Evolutionary conservation across 371 early-diverging fungal genomes (phyloP).

Genomic region (Mucor piriformis): DNA sequence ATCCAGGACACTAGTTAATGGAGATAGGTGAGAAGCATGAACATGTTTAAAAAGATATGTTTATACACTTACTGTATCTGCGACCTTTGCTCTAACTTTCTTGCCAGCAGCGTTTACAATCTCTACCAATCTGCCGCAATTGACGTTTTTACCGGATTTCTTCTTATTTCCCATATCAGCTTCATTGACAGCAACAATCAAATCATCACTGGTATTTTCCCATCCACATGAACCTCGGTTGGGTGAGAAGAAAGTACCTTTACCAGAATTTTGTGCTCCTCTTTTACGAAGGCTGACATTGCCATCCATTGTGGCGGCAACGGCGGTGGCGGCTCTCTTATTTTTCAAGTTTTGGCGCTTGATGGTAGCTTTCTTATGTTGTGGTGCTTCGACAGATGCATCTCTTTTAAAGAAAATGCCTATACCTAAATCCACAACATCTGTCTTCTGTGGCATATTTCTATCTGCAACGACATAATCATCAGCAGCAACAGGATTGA

Average conservation of each 20-base stretch:
- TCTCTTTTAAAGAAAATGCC: too few relatives aligned
- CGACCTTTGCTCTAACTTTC: constrained; percentile 37
- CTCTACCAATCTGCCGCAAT: constrained; percentile 50
- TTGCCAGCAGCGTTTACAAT: constrained; percentile 44
- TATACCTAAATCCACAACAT: background rate
- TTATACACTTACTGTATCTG: constrained; percentile 28
- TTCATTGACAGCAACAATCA: constrained; percentile 40
- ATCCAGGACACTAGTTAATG: constrained; percentile 46
- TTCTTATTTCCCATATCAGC: constrained; percentile 23
- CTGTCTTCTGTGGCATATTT: background rate
- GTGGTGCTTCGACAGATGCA: background rate
- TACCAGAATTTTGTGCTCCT: background rate
- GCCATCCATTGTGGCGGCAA: too few relatives aligned
- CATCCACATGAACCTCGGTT: constrained; percentile 35
- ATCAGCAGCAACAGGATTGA: too few relatives aligned
- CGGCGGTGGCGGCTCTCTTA: too few relatives aligned
- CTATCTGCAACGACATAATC: background rate
- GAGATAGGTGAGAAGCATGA: background rate
- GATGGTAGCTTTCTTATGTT: background rate
- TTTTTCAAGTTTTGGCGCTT: background rate
- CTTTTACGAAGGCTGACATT: background rate
- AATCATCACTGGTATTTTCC: constrained; percentile 23
- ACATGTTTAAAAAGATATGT: background rate
- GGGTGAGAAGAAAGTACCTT: constrained; percentile 3
- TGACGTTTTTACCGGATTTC: constrained; percentile 25